These are phyloP conservation scores for Microthlaspi erraticum DNA, from an alignment of 345 rosid genomes.

Conservation along the genomic window DNA sequence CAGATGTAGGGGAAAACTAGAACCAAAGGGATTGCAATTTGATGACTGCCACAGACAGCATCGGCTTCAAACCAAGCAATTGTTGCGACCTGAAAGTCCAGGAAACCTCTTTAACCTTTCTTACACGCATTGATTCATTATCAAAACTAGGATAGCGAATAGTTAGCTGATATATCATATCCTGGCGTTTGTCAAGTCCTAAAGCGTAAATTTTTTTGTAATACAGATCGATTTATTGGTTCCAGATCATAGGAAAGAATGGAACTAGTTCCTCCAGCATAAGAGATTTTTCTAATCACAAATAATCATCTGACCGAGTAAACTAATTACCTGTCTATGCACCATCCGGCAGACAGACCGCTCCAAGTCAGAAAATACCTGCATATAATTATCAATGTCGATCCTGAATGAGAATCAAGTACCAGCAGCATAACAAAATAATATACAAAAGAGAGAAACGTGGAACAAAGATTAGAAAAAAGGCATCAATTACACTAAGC, in stretches of 20 bases:
- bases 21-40: slow-evolving; percentile 82
- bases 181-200: background rate
- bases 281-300: background rate
- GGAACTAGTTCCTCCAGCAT: slow-evolving; percentile 19
- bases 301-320: background rate
- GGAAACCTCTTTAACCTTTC: slow-evolving; percentile 28
- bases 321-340: slow-evolving; percentile 73
- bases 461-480: background rate
- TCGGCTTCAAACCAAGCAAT: slow-evolving; percentile 99
- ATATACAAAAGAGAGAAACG: slow-evolving; percentile 17
- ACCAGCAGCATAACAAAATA: background rate
- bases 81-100: slow-evolving; percentile 79
- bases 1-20: slow-evolving; percentile 90
- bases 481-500: slow-evolving; percentile 7
- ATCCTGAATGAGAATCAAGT: slow-evolving; percentile 23
- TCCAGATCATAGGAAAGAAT: background rate
- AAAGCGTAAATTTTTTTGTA: background rate
- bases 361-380: slow-evolving; percentile 98
- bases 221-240: slow-evolving; percentile 11
- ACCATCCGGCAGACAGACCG: slow-evolving; percentile 96
- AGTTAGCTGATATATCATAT: slow-evolving; percentile 11
- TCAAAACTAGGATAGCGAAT: background rate
- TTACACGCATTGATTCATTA: slow-evolving; percentile 5
- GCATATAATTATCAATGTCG: slow-evolving; percentile 45
- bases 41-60: slow-evolving; percentile 96